Conservation (phyloP, 1,284 basidiomycete genomes). For the Spongiforma sp. region DNA sequence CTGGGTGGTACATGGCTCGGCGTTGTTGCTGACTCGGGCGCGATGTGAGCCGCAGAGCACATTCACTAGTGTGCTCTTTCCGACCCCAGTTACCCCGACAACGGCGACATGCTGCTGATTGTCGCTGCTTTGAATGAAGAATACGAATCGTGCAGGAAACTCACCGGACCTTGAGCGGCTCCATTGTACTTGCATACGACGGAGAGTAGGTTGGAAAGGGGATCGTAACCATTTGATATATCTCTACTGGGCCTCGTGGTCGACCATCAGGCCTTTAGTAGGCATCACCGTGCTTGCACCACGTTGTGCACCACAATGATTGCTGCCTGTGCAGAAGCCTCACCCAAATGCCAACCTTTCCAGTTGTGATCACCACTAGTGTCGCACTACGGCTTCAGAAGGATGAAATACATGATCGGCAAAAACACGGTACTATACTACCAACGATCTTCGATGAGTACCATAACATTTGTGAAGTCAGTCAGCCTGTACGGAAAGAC, state of each 20-base stretch:
- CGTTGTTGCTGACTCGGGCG: constrained; percentile 17
- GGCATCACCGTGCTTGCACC: constrained; percentile 5
- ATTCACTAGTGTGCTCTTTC: constrained; percentile 29
- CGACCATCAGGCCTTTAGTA: not conserved
- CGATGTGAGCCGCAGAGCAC: constrained; percentile 12
- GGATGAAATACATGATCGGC: not conserved
- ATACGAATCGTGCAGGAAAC: not conserved
- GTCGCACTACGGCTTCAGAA: not conserved
- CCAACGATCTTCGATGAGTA: not conserved
- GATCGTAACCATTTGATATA: not conserved
- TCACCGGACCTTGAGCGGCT: constrained; percentile 9
- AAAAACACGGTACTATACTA: not conserved
- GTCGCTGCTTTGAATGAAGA: constrained; percentile 3
- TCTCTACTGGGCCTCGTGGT: constrained; percentile 1
- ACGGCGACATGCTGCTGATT: constrained; percentile 16
- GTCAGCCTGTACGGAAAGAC: not conserved
- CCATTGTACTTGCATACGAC: not conserved
- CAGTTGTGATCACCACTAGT: not conserved
- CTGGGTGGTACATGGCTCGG: constrained; percentile 14
- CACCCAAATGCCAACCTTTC: not conserved
- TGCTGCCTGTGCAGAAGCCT: not conserved
- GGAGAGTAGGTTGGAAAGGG: not conserved
- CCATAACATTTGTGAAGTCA: constrained; percentile 2
- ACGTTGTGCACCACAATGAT: constrained; percentile 9
- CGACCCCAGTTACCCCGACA: constrained; percentile 22